Evolutionary conservation across 257 asterid genomes (phyloP), one percentile per base, ranked within the genome.

Genomic region (Prunella vulgaris): DNA sequence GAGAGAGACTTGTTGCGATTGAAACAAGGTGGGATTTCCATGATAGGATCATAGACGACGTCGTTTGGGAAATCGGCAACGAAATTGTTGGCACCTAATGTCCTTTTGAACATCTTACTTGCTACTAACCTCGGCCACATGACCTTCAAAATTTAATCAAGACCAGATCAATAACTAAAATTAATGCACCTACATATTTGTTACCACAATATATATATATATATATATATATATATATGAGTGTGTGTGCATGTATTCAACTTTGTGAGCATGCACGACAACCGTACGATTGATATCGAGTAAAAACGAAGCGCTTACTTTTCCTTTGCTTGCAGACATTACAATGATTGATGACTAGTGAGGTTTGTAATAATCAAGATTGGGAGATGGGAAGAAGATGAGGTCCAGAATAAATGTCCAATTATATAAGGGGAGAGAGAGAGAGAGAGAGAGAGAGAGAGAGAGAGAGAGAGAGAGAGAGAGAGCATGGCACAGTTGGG

Each of bases 41-140:
- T 18, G 73, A 72, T 30, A 15, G 53, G 72, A 56, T 74, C 77
- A 9, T 64, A 12, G 0, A 1, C 10, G 3, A 4, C 0, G 59
- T 74, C 72, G 15, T 18, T 77, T 25, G 85, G 83, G 67, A 74
- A 79, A 80, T 86, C 92, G 3, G 89, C 81, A 15, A 82, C 86
- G 48, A 86, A 86, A 57, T 84, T 82, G 73, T 73, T 78, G 86
- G 79, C 74, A 1, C 86, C 86, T 46, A 80, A 53, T 79, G 82
- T 73, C 68, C 71, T 84, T 21, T 66, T 73, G 8, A 86, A 78
- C 72, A 86, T 73, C 78, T 86, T 86, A 66, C 87, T 84, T 3
- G 86, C 92, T 30, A 86, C 83, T 78, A 86, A 78, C 61, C 79
- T 82, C 8, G 92, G 92, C 92, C 92, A 86, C 86, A 84, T 80